phyloP scores from a whole-genome alignment of 2,329 filamentous ascomycete genomes.

The Trichoderma asperellum region DNA sequence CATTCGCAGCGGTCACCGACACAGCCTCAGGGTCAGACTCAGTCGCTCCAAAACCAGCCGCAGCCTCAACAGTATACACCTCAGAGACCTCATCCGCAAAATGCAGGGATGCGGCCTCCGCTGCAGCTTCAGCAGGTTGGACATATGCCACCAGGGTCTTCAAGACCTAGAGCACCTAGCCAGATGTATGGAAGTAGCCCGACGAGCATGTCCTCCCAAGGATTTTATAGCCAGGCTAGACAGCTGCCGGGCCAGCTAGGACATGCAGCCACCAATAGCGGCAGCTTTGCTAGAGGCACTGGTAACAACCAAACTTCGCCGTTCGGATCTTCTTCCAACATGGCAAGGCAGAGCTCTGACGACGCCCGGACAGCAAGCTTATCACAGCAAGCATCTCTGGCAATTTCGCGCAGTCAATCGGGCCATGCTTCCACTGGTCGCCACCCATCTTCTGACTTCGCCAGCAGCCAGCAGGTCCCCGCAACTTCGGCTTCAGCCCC shows the following conservation, averaged over 20 bases:
- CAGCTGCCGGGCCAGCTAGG: conserved; percentile 32
- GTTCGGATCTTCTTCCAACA: conserved; percentile 31
- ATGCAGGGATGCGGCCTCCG: conserved; percentile 6
- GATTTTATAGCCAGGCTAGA: conserved; percentile 30
- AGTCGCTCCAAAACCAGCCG: conserved; percentile 19
- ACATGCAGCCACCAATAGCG: conserved; percentile 21
- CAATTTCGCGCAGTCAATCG: conserved; percentile 23
- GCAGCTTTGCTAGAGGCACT: conserved; percentile 28
- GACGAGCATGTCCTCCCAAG: conserved; percentile 24
- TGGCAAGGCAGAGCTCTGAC: conserved; percentile 30
- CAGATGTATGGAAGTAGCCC: conserved; percentile 23
- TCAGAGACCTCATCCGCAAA: conserved; percentile 21
- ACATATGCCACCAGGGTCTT: conserved; percentile 20
- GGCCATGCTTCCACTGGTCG: conserved; percentile 26
- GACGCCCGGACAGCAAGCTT: conserved; percentile 19
- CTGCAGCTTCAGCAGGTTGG: conserved; percentile 31
- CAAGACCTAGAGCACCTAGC: conserved; percentile 26
- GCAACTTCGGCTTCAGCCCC: conserved; percentile 28
- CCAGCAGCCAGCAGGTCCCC: conserved; percentile 31
- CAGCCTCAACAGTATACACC: conserved; percentile 21
- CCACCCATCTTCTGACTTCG: conserved; percentile 28
- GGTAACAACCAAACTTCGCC: conserved; percentile 28
- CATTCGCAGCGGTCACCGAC: conserved; percentile 24
- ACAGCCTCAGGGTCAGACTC: conserved; percentile 5
- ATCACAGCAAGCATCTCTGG: conserved; percentile 26